A percentile compares a stretch with the other conserved stretches of the same genome.
Evolutionary conservation across 768 basidiomycete genomes (phyloP).

Genomic region (Amanita jacksonii): DNA sequence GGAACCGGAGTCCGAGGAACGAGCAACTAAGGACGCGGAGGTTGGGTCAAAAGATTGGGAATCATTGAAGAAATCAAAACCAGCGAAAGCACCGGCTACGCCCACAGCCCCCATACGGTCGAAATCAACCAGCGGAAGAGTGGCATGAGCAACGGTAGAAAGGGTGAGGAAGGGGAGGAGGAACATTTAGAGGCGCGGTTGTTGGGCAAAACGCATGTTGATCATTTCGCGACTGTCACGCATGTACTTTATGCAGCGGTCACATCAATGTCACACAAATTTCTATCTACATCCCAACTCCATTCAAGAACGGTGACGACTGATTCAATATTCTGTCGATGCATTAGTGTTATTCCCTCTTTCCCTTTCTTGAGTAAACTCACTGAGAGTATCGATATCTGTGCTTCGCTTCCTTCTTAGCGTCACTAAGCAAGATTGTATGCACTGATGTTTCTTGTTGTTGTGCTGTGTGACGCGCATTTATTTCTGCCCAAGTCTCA

Average conservation of each 20-base stretch:
- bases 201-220: constrained; percentile 5
- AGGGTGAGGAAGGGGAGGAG: constrained; percentile 16
- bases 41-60: constrained; percentile 56
- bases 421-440: constrained; percentile 31
- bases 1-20: constrained; percentile 48
- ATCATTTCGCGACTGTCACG: constrained; percentile 3
- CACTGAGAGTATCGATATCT: constrained; percentile 70
- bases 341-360: not conserved
- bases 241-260: not conserved
- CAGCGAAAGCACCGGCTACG: constrained; percentile 81
- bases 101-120: constrained; percentile 87
- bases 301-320: constrained; percentile 48
- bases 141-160: constrained; percentile 22
- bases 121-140: constrained; percentile 34
- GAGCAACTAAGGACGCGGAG: constrained; percentile 62
- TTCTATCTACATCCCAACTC: constrained; percentile 41
- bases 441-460: constrained; percentile 34
- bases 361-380: constrained; percentile 22
- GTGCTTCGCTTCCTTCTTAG: constrained; percentile 40
- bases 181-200: constrained; percentile 13
- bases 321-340: constrained; percentile 44
- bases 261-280: constrained; percentile 6
- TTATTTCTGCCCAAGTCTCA: constrained; percentile 45
- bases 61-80: constrained; percentile 61
- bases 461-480: constrained; percentile 46